phyloP scores from a whole-genome alignment of 257 asterid species.

The Ligustrum vulgare region DNA sequence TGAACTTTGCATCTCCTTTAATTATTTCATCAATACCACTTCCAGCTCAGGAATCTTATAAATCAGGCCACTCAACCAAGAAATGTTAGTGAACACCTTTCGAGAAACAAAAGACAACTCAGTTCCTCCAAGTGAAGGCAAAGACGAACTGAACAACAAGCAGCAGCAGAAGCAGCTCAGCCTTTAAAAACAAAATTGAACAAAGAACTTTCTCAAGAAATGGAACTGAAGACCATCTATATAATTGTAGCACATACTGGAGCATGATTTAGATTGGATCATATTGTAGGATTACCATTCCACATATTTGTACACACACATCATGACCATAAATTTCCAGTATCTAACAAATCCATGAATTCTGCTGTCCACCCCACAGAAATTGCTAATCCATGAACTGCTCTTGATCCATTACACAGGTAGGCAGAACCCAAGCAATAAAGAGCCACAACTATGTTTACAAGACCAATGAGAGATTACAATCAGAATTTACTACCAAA shows the following conservation, averaged over 20 bases:
- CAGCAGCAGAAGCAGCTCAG: neutral
- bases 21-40: neutral
- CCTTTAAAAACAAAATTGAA: neutral
- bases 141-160: neutral
- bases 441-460: neutral
- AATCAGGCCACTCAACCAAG: neutral
- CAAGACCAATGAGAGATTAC: neutral
- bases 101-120: neutral
- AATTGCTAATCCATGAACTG: neutral
- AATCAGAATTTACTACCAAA: neutral
- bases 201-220: neutral
- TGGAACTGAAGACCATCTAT: neutral
- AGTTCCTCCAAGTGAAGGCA: neutral
- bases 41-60: neutral
- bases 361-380: neutral
- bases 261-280: neutral
- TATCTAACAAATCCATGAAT: neutral
- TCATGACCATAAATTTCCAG: neutral
- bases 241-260: neutral
- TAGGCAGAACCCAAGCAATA: neutral
- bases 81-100: neutral
- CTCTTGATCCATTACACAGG: neutral
- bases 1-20: neutral
- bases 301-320: neutral
- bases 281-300: neutral